Evolutionary conservation across 1,139 yeast species (phyloP).

Genomic region (Taiozyma sp.): DNA sequence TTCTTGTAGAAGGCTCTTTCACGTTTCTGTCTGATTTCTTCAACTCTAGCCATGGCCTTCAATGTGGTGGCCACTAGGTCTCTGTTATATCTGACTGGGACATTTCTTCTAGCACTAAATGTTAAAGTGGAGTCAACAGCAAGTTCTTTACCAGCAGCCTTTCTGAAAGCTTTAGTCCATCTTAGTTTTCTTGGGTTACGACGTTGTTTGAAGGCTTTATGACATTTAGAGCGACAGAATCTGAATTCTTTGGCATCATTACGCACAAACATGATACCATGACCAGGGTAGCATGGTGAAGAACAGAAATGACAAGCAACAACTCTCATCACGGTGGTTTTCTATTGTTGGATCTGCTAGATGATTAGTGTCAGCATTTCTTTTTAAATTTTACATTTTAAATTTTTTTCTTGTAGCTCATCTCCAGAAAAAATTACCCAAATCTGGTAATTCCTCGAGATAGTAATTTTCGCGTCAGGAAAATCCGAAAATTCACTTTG

Average conservation of each 20-base stretch:
- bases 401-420: slow-evolving; percentile 4
- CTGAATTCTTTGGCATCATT: slow-evolving; percentile 97
- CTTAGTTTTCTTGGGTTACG: slow-evolving; percentile 97
- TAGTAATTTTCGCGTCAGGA: background rate
- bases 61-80: slow-evolving; percentile 92
- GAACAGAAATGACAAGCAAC: slow-evolving; percentile 96
- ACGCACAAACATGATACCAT: slow-evolving; percentile 96
- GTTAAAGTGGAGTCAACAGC: slow-evolving; percentile 96
- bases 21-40: slow-evolving; percentile 93
- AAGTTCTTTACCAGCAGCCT: slow-evolving; percentile 98
- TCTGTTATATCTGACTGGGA: slow-evolving; percentile 96
- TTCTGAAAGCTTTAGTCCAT: slow-evolving; percentile 99
- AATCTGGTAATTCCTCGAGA: background rate
- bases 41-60: slow-evolving; percentile 93
- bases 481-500: background rate
- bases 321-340: slow-evolving; percentile 64
- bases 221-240: slow-evolving; percentile 98
- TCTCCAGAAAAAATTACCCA: slow-evolving; percentile 1
- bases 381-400: background rate
- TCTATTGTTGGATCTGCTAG: background rate
- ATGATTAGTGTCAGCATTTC: background rate
- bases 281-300: slow-evolving; percentile 95
- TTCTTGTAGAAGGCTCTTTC: slow-evolving; percentile 98
- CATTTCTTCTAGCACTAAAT: slow-evolving; percentile 95
- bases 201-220: slow-evolving; percentile 95